These are phyloP conservation scores for Trichoderma sp. DNA, from an alignment of 2,329 filamentous ascomycete genomes.

Conservation along the genomic window DNA sequence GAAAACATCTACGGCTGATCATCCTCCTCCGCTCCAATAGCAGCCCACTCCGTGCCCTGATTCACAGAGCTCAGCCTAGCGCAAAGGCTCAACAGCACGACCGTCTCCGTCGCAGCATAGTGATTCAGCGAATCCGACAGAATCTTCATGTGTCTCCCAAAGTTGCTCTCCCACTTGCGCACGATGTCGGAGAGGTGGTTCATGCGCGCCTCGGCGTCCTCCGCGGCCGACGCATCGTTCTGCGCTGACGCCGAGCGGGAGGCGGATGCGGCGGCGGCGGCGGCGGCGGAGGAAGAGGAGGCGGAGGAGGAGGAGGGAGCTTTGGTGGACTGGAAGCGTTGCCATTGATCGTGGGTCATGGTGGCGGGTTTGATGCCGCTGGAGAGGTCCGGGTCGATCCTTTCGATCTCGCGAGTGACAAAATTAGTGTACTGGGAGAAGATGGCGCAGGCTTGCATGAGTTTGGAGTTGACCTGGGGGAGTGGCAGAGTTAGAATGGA, in stretches of 20 bases:
- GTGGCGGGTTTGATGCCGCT: slow-evolving; percentile 55
- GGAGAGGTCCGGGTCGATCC: slow-evolving; percentile 75
- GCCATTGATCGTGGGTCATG: slow-evolving; percentile 61
- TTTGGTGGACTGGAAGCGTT: slow-evolving; percentile 51
- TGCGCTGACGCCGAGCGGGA: slow-evolving; percentile 24
- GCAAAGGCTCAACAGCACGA: slow-evolving; percentile 85
- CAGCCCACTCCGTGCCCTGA: slow-evolving; percentile 66
- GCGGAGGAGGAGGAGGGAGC: slow-evolving; percentile 38
- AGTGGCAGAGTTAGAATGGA: not conserved
- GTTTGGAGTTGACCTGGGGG: slow-evolving; percentile 85
- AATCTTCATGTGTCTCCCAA: slow-evolving; percentile 87
- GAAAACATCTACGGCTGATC: slow-evolving; percentile 15
- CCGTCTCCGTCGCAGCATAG: slow-evolving; percentile 94
- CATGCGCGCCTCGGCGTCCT: slow-evolving; percentile 51
- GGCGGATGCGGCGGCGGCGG: too few species aligned
- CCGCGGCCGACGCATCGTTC: slow-evolving; percentile 36
- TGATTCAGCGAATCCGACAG: slow-evolving; percentile 93
- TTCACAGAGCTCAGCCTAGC: slow-evolving; percentile 78
- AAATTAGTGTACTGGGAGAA: slow-evolving; percentile 89
- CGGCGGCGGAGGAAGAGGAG: too few species aligned
- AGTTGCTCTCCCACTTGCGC: slow-evolving; percentile 88
- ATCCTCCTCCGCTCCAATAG: slow-evolving; percentile 58
- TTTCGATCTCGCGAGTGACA: slow-evolving; percentile 78
- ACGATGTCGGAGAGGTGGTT: slow-evolving; percentile 82
- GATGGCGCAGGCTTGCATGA: slow-evolving; percentile 93